Evolutionary conservation across 495 filamentous ascomycete genomes (phyloP), one percentile per base, ranked within the genome.

Genomic region (Penicillium ochrochloron): DNA sequence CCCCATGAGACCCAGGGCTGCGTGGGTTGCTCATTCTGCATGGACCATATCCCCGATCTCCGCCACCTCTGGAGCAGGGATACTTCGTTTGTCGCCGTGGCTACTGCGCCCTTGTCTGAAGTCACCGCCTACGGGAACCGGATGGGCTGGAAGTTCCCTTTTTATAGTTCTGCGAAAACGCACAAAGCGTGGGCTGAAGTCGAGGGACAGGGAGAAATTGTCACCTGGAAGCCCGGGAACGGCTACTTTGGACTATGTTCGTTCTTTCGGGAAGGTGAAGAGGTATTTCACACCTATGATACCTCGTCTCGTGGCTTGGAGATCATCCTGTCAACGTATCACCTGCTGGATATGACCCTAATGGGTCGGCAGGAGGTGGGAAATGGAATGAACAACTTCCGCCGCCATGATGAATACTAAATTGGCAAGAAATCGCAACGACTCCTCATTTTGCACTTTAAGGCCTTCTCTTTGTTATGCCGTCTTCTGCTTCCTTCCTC

Each of bases 91-190:
- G 77, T 69, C 1, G 69, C 70, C 0, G 72, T 80, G 6, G 78
- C 78, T 11, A 71, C 72, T n/a, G 80, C 77, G 0, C 73, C 78
- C 0, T 19, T 78, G 34, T 63, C 42, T 15, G 73, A 79, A 62
- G 67, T 82, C 46, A 71, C 68, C 11, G 71, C 65, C n/a, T 83
- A 72, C 66, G 70, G 72, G 48, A 62, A 73, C 15, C 65, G 70
- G 46, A 77, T 77, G 69, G 77, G 75, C 6, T 83, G 79, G 80
- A 68, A 63, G 10, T 79, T 81, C 56, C 79, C 79, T 21, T 81
- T 78, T 58, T 79, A 76, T 59, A 79, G 79, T 61, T 76, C 73
- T 57, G 64, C 51, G 33, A 72, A 61, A 33, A 69, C 63, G 35
- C 61, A 64, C 31, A 29, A 54, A 37, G 46, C 61, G 31, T 73